Evolutionary conservation across 768 basidiomycete genomes (phyloP).

Genomic region (Leccinum longicurvipes): DNA sequence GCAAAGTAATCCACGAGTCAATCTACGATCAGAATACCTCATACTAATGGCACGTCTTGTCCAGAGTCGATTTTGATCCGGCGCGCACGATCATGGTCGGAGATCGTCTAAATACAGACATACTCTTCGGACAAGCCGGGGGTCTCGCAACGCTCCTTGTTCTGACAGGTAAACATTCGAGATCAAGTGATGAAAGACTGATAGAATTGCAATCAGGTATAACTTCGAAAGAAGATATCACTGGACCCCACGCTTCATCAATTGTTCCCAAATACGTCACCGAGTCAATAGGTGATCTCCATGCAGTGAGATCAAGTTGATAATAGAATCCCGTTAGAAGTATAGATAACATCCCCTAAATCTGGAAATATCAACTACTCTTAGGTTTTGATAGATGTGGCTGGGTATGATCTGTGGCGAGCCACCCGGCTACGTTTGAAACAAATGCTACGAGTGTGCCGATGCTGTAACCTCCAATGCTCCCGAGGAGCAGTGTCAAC

Average conservation of each 20-base stretch:
- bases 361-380: constrained; percentile 14
- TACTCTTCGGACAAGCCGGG: constrained; percentile 85
- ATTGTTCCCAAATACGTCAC: constrained; percentile 83
- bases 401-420: constrained; percentile 39
- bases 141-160: constrained; percentile 88
- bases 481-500: constrained; percentile 70
- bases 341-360: constrained; percentile 1
- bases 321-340: constrained; percentile 10
- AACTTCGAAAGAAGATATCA: constrained; percentile 68
- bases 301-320: constrained; percentile 30
- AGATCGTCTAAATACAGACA: constrained; percentile 94
- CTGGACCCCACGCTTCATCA: constrained; percentile 63
- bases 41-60: constrained; percentile 8
- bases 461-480: constrained; percentile 62
- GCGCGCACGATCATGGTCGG: constrained; percentile 91
- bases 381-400: constrained; percentile 23
- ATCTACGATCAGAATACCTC: not conserved
- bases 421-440: constrained; percentile 36
- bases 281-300: constrained; percentile 77
- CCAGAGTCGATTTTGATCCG: constrained; percentile 84
- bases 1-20: constrained; percentile 48
- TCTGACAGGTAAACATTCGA: constrained; percentile 64
- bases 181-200: not conserved
- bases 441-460: constrained; percentile 56
- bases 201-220: constrained; percentile 52